These are phyloP conservation scores for Kazachstania bromeliacearum DNA, from an alignment of 805 yeast species.

Conservation along the genomic window DNA sequence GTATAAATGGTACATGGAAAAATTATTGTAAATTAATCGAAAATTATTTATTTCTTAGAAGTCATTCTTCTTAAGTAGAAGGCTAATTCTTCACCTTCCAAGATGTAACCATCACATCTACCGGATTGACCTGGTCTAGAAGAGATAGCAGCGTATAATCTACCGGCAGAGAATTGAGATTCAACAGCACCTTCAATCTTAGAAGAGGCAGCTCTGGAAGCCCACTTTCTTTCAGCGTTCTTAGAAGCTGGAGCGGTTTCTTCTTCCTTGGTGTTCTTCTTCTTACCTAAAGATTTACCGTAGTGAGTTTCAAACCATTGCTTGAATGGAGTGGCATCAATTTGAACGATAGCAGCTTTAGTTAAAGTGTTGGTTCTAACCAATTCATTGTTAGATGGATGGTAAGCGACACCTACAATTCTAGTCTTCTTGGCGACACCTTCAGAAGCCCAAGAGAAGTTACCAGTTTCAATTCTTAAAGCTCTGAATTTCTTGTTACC, in stretches of 20 bases:
- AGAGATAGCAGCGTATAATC: slow-evolving; percentile 95
- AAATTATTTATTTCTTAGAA: slow-evolving; percentile 80
- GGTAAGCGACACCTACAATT: slow-evolving; percentile 95
- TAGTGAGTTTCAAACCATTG: slow-evolving; percentile 98
- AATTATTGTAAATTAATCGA: slow-evolving; percentile 1
- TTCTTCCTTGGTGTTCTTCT: slow-evolving; percentile 48
- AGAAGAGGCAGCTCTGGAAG: slow-evolving; percentile 80
- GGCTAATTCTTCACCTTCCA: slow-evolving; percentile 99
- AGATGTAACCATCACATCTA: slow-evolving; percentile 99
- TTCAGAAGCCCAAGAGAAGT: slow-evolving; percentile 99
- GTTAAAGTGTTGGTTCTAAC: slow-evolving; percentile 99
- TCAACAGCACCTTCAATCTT: slow-evolving; percentile 85
- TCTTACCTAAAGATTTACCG: slow-evolving; percentile 90
- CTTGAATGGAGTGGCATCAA: slow-evolving; percentile 99
- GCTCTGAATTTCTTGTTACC: slow-evolving; percentile 99
- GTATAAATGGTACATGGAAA: slow-evolving; percentile 9
- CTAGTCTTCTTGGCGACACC: slow-evolving; percentile 98
- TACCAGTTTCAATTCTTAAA: slow-evolving; percentile 96
- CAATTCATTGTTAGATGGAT: slow-evolving; percentile 99
- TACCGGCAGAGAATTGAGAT: slow-evolving; percentile 97
- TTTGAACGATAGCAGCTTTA: slow-evolving; percentile 97
- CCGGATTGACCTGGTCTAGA: slow-evolving; percentile 99
- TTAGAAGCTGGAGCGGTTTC: slow-evolving; percentile 60
- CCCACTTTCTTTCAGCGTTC: slow-evolving; percentile 84
- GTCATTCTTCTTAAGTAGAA: slow-evolving; percentile 99